Percentiles rank a stretch among this genome's conserved stretches.
phyloP scores from a whole-genome alignment of 345 rosid genomes.

The Lumnitzera littorea region DNA sequence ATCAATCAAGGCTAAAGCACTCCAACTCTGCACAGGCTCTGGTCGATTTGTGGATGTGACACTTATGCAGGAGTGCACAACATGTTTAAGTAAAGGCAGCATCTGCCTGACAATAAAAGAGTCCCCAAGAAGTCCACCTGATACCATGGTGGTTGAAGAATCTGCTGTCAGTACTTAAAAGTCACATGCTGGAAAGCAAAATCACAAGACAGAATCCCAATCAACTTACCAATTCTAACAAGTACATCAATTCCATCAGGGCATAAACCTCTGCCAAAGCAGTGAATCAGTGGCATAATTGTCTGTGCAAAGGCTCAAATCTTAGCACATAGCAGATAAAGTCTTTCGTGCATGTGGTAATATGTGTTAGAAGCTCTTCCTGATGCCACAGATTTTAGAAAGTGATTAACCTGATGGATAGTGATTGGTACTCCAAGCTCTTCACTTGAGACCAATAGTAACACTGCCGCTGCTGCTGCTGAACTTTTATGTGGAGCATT shows the following conservation, averaged over 20 bases:
- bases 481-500: conserved; percentile 69
- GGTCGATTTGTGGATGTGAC: conserved; percentile 58
- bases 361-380: neutral
- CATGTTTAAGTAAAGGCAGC: conserved; percentile 81
- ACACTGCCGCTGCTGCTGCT: conserved; percentile 85
- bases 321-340: conserved; percentile 4
- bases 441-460: conserved; percentile 85
- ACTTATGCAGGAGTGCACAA: conserved; percentile 51
- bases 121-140: conserved; percentile 86
- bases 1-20: conserved; percentile 66
- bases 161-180: too few relatives aligned
- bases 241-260: conserved; percentile 88
- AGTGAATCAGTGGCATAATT: conserved; percentile 75
- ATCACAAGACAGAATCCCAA: neutral
- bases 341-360: neutral
- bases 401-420: conserved; percentile 63
- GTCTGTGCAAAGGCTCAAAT: conserved; percentile 46
- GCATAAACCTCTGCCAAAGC: conserved; percentile 87
- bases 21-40: conserved; percentile 88
- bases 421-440: conserved; percentile 90
- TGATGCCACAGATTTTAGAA: neutral
- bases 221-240: conserved; percentile 77
- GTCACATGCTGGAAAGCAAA: neutral
- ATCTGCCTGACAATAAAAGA: conserved; percentile 64
- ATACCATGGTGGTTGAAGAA: too few relatives aligned